Percentiles rank a stretch among this genome's conserved stretches.
These are phyloP conservation scores for Schizochytrium sp. DNA, from an alignment of 108 stramenopile genomes.

Conservation along the genomic window DNA sequence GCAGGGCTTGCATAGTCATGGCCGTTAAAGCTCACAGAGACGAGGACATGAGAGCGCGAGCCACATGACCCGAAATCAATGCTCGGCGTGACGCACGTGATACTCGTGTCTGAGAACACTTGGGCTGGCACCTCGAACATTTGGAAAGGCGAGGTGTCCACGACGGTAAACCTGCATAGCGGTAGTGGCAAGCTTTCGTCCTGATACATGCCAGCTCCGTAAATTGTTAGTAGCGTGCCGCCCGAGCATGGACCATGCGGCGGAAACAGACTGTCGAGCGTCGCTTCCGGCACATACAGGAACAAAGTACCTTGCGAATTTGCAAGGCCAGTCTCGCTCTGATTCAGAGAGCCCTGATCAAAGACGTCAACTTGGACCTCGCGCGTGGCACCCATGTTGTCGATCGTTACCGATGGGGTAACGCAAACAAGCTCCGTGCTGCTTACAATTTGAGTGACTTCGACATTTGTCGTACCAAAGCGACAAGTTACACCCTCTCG, in stretches of 20 bases:
- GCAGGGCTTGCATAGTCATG: neutral
- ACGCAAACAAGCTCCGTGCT: neutral
- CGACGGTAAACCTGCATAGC: too few species aligned
- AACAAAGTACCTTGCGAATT: neutral
- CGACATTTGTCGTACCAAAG: neutral
- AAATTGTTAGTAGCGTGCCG: constrained; percentile 49
- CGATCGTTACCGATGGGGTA: neutral
- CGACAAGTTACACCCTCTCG: neutral
- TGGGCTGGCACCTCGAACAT: too few species aligned
- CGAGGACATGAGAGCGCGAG: neutral
- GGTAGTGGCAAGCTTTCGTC: too few species aligned
- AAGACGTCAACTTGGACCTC: neutral
- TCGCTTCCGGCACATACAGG: constrained; percentile 48
- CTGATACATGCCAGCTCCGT: constrained; percentile 21
- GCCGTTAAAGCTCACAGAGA: neutral
- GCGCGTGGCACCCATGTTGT: neutral
- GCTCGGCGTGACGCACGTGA: neutral
- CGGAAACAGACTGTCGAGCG: constrained; percentile 41
- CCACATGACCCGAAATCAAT: neutral
- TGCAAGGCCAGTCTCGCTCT: neutral
- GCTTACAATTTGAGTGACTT: neutral
- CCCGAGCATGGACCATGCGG: constrained; percentile 51
- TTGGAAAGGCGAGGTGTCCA: too few species aligned
- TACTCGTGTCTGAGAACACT: neutral
- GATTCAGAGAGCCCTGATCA: too few species aligned